Evolutionary conservation across 2,329 filamentous ascomycete genomes (phyloP).

Genomic region (Colletotrichum sidae): DNA sequence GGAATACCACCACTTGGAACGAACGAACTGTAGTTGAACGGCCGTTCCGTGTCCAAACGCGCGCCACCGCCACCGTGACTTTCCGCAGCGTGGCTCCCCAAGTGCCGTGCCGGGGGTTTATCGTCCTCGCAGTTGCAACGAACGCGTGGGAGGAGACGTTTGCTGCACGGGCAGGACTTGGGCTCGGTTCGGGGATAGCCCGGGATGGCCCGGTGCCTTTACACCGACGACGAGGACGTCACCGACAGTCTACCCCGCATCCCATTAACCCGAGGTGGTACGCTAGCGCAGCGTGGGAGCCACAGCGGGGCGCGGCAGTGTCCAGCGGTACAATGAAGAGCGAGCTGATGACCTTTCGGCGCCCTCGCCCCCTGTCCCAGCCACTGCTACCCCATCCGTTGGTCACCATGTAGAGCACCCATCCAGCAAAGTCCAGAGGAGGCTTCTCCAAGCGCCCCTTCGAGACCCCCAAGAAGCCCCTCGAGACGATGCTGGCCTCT

Average conservation of each 20-base stretch:
- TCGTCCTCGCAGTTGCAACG: neutral
- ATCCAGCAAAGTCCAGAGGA: neutral
- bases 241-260: constrained; percentile 36
- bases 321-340: constrained; percentile 38
- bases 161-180: neutral
- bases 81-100: neutral
- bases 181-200: constrained; percentile 10
- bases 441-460: constrained; percentile 28
- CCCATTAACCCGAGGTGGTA: constrained; percentile 36
- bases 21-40: neutral
- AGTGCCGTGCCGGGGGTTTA: neutral
- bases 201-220: constrained; percentile 22
- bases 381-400: constrained; percentile 1
- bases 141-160: constrained; percentile 11
- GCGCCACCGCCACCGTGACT: neutral
- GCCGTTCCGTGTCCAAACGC: constrained; percentile 3
- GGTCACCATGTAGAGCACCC: too few relatives aligned
- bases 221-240: constrained; percentile 29
- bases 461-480: constrained; percentile 6
- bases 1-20: too few relatives aligned
- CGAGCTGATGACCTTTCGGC: constrained; percentile 38
- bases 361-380: constrained; percentile 23
- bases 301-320: constrained; percentile 31
- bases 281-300: constrained; percentile 7
- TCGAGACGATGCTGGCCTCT: constrained; percentile 20